Evolutionary conservation across 2,329 filamentous ascomycete species (phyloP).

Genomic region (Calonectria hawksworthii): DNA sequence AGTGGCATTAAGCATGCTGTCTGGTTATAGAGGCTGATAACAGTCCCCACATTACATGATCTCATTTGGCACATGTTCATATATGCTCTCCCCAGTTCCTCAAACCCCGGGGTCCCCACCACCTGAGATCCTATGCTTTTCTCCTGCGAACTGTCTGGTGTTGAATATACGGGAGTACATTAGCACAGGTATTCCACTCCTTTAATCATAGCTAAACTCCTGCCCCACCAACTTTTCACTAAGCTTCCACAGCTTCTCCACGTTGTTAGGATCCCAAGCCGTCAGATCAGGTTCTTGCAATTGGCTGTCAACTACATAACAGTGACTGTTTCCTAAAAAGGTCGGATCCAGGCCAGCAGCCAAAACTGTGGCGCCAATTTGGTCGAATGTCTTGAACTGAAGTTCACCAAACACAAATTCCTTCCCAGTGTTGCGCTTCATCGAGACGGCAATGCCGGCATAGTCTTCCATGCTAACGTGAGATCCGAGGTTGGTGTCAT

Average conservation of each 20-base stretch:
- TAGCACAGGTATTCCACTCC: too few relatives aligned
- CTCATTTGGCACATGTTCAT: too few relatives aligned
- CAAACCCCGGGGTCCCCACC: too few relatives aligned
- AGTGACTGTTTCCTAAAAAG: not conserved
- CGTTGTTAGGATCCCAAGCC: not conserved
- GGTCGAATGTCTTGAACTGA: not conserved
- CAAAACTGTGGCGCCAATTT: not conserved
- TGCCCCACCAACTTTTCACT: not conserved
- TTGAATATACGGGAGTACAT: too few relatives aligned
- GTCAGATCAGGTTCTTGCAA: not conserved
- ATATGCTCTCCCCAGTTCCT: too few relatives aligned
- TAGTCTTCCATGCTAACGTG: not conserved
- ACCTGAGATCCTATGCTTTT: too few relatives aligned
- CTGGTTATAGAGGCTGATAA: not conserved
- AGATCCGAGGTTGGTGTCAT: not conserved
- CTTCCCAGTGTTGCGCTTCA: not conserved
- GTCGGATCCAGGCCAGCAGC: not conserved
- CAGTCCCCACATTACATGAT: too few relatives aligned
- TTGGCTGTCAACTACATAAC: not conserved
- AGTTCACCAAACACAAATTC: not conserved
- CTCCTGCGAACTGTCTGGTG: too few relatives aligned
- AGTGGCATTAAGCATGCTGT: not conserved
- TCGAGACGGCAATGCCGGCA: not conserved
- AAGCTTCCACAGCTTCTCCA: not conserved
- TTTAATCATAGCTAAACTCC: not conserved